These are phyloP conservation scores for Cryptococcus neoformans DNA, from an alignment of 1,284 basidiomycete genomes.

Conservation along the genomic window DNA sequence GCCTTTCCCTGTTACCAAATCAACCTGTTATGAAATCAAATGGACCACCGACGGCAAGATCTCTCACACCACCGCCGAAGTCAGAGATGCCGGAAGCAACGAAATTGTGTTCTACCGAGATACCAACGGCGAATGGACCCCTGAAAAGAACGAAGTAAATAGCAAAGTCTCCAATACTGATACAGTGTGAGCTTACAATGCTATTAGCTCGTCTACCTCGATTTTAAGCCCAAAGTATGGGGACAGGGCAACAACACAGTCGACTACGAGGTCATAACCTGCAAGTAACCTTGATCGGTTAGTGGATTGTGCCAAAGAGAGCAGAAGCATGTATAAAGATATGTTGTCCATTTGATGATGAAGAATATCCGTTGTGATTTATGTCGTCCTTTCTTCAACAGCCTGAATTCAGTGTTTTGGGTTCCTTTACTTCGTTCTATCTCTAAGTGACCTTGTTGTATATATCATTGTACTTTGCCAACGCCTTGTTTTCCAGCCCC, in stretches of 20 bases:
- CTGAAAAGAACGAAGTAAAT: conserved; percentile 46
- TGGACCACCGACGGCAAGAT: conserved; percentile 48
- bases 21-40: conserved; percentile 44
- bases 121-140: conserved; percentile 46
- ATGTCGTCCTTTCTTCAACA: no score
- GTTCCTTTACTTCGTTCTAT: neutral
- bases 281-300: conserved; percentile 25
- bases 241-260: conserved; percentile 43
- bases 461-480: conserved; percentile 27
- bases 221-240: conserved; percentile 47
- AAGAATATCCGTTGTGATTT: no score
- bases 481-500: conserved; percentile 10
- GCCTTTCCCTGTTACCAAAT: conserved; percentile 45
- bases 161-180: neutral
- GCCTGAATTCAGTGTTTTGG: no score
- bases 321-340: conserved; percentile 1
- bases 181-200: neutral
- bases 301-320: neutral
- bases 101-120: conserved; percentile 48
- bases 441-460: conserved; percentile 17
- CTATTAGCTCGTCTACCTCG: conserved; percentile 43
- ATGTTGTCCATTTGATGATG: neutral
- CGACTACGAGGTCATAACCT: conserved; percentile 41
- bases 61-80: conserved; percentile 47
- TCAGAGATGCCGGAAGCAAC: conserved; percentile 43